Evolutionary conservation across 78 protist species (phyloP), one percentile per base, ranked within the genome.

Genomic region (Planoprotostelium fungivorum): DNA sequence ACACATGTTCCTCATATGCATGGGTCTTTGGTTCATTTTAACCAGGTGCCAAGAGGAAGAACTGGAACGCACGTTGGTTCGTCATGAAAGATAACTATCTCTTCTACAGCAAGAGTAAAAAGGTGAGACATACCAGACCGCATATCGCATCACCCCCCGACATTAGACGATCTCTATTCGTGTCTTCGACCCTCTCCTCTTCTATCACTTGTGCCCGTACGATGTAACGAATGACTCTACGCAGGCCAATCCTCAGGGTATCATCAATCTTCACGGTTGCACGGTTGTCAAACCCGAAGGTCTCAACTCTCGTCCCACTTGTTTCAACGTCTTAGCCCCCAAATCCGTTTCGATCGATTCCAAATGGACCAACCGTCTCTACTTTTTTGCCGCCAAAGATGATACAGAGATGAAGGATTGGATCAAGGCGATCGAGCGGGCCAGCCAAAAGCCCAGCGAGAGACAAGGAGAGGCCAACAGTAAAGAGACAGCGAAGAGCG

Each of bases 1-100:
- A n/a, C n/a, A n/a, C n/a, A n/a, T n/a, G n/a, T n/a, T n/a, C n/a
- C n/a, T n/a, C n/a, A n/a, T n/a, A n/a, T n/a, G n/a, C n/a, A n/a
- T n/a, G n/a, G n/a, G n/a, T n/a, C n/a, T n/a, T n/a, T n/a, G n/a
- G n/a, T 16, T 51, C 31, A 51, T 16, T 5, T 25, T 5, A 51
- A 25, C 31, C 5, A 51, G 94, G 94, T 34, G 94, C 94, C 28
- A 89, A 90, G 91, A 34, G 94, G 34, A 86, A 92, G 38, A 92
- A 92, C 37, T 92, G 94, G 94, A 92, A 89, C 5, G 90, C 89
- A 35, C 83, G 94, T 34, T 92, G 94, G 94, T 92, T 92, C 38
- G 92, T 92, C 28, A 36, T 92, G 34, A 92, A 92, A 38, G 87
- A 89, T 35, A 83, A 83, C 29, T 92, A 92, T 36, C 94, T 92